A percentile compares a stretch with the other conserved stretches of the same genome.
Conservation (phyloP, 176 grass and related monocot genomes). For the Alopecurus myosuroides region DNA sequence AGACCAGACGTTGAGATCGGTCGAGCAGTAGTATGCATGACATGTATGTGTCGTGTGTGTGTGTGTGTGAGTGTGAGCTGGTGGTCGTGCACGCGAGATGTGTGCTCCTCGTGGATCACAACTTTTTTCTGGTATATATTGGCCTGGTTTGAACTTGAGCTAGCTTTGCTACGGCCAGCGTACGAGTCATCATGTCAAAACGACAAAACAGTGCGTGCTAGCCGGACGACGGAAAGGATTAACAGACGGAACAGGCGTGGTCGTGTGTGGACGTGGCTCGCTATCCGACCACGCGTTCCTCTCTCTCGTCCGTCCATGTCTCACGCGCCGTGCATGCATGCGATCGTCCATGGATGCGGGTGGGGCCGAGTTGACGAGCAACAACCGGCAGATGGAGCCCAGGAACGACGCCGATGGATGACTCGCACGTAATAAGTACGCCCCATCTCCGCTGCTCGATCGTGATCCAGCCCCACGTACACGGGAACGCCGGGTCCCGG, state of each 20-base stretch:
- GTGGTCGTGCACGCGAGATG: neutral
- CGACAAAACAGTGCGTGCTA: neutral
- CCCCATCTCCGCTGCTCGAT: neutral
- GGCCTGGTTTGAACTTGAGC: neutral
- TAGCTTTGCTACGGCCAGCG: neutral
- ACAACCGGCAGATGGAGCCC: slow-evolving; percentile 11
- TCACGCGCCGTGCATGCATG: neutral
- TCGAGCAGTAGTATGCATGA: neutral
- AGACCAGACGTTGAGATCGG: neutral
- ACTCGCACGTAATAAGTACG: neutral
- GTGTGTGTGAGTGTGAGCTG: neutral
- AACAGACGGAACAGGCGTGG: neutral
- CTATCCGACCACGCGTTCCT: neutral
- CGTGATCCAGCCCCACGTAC: neutral
- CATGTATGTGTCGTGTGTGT: neutral
- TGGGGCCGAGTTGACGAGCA: neutral
- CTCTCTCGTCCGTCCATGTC: no score
- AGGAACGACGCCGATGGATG: neutral
- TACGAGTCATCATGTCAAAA: neutral
- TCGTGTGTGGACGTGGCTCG: neutral
- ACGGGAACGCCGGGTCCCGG: neutral
- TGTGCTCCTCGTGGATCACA: slow-evolving; percentile 33
- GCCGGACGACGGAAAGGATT: no score
- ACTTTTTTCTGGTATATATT: neutral
- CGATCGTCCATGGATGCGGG: neutral